Percentiles rank a stretch among this genome's conserved stretches.
Evolutionary conservation across 768 basidiomycete species (phyloP).

Genomic region (Amylocystis lapponica): DNA sequence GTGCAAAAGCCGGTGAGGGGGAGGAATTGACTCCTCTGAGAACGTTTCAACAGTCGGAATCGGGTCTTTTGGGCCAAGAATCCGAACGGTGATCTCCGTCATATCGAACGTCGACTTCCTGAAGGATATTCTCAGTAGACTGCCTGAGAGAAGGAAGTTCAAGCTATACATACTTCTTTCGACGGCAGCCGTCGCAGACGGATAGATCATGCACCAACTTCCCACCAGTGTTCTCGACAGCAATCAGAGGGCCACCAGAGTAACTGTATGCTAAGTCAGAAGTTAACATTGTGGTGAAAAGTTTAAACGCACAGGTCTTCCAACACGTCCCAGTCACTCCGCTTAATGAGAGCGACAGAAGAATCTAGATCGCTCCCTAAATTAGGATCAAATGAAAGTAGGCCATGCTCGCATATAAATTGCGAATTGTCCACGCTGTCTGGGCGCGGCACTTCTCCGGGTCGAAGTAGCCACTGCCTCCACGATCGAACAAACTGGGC

Average conservation of each 20-base stretch:
- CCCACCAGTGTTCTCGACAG: conserved; percentile 32
- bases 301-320: conserved; percentile 53
- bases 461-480: conserved; percentile 63
- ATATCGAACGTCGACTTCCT: conserved; percentile 55
- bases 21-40: conserved; percentile 19
- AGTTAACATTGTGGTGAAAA: not conserved
- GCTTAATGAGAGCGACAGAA: conserved; percentile 49
- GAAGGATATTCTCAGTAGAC: not conserved
- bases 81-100: conserved; percentile 57
- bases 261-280: conserved; percentile 38
- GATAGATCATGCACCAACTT: conserved; percentile 42
- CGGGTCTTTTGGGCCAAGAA: conserved; percentile 30
- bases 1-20: conserved; percentile 1
- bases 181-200: conserved; percentile 58
- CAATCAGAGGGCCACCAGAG: conserved; percentile 47
- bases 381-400: conserved; percentile 64
- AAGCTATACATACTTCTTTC: conserved; percentile 40
- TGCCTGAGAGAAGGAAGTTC: not conserved
- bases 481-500: conserved; percentile 59
- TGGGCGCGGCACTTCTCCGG: conserved; percentile 51
- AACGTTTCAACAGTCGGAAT: conserved; percentile 21
- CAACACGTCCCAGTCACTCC: conserved; percentile 60
- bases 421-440: conserved; percentile 52
- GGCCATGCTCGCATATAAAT: conserved; percentile 64
- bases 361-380: conserved; percentile 51